Evolutionary conservation across 2,329 filamentous ascomycete species (phyloP).

Genomic region (Sporothrix schenckii): DNA sequence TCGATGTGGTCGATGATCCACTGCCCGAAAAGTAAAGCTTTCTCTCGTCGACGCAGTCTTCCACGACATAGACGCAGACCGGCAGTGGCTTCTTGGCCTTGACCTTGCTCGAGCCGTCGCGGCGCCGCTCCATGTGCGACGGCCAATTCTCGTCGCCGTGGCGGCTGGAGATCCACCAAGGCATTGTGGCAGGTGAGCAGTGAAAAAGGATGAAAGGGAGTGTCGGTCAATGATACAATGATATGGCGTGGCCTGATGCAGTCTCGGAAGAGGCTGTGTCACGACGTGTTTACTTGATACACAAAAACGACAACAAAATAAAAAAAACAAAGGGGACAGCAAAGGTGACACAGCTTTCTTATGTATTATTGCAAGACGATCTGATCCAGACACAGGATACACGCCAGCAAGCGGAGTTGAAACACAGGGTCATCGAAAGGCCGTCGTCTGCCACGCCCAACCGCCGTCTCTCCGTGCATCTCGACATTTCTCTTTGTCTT

Average conservation of each 20-base stretch:
- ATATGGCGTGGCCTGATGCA: not conserved
- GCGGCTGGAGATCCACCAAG: slow-evolving; percentile 23
- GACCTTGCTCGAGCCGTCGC: slow-evolving; percentile 16
- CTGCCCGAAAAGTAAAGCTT: not conserved
- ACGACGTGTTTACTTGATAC: not conserved
- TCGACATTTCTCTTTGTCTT: not conserved
- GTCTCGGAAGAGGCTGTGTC: not conserved
- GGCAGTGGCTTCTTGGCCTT: slow-evolving; percentile 18
- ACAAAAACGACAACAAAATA: not conserved
- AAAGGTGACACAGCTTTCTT: slow-evolving; percentile 12
- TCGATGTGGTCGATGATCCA: not conserved
- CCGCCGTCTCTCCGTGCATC: not conserved
- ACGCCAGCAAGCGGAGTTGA: not conserved
- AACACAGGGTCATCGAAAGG: not conserved
- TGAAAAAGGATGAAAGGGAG: not conserved
- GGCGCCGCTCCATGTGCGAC: slow-evolving; percentile 25
- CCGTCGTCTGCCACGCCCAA: not conserved
- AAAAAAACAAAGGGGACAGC: not conserved
- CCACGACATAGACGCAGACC: not conserved
- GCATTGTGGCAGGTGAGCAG: not conserved
- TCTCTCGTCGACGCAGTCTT: not conserved
- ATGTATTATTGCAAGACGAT: not conserved
- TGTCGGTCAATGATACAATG: not conserved
- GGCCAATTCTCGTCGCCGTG: slow-evolving; percentile 19
- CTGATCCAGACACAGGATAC: not conserved